Percentiles rank a stretch among this genome's conserved stretches.
Conservation (phyloP, 2,329 filamentous ascomycete genomes). For the Arthrobotrys entomopaga region DNA sequence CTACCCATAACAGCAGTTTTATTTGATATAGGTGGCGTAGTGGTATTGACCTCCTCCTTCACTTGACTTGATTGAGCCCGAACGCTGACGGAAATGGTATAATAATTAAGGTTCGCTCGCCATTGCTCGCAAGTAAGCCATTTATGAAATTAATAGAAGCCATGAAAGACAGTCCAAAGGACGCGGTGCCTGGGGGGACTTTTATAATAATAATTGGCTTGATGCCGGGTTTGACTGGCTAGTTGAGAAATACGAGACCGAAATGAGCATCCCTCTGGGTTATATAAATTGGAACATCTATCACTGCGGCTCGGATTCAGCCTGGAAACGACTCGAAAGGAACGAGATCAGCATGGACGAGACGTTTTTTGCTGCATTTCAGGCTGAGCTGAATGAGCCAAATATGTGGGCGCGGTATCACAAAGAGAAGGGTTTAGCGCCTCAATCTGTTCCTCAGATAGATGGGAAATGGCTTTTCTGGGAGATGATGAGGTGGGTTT, state of each 20-base stretch:
- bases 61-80: neutral
- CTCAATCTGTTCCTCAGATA: constrained; percentile 75
- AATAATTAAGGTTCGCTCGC: constrained; percentile 71
- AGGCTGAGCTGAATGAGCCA: constrained; percentile 74
- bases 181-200: neutral
- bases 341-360: constrained; percentile 81
- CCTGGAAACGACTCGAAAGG: constrained; percentile 88
- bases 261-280: constrained; percentile 79
- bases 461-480: constrained; percentile 85
- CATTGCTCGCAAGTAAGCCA: constrained; percentile 77
- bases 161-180: constrained; percentile 1
- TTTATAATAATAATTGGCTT: constrained; percentile 4
- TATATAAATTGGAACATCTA: constrained; percentile 94
- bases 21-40: constrained; percentile 97
- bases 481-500: constrained; percentile 84
- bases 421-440: constrained; percentile 56
- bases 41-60: constrained; percentile 66
- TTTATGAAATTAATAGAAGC: neutral
- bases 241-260: constrained; percentile 84
- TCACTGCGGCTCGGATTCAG: constrained; percentile 77
- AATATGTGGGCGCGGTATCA: constrained; percentile 76
- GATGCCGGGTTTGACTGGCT: neutral
- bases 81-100: constrained; percentile 1
- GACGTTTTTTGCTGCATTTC: constrained; percentile 80
- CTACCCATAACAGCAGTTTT: constrained; percentile 72